phyloP scores from a whole-genome alignment of 1,284 basidiomycete species.

The Ganoderma meredithae region DNA sequence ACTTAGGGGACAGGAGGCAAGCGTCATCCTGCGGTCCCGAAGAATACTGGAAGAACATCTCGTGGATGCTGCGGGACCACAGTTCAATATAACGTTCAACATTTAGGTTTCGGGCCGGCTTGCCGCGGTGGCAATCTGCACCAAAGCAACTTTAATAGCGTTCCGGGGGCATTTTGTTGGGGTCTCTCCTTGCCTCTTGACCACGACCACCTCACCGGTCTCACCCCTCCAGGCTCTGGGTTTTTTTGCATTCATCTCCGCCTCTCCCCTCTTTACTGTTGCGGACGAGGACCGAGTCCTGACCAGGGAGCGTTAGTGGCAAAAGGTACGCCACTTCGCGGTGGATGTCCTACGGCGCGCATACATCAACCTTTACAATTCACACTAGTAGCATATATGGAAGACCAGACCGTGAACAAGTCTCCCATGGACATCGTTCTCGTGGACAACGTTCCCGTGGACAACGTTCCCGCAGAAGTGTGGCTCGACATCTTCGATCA shows the following conservation, averaged over 20 bases:
- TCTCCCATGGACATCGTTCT: constrained; percentile 28
- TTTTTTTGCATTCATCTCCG: not conserved
- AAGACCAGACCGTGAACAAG: not conserved
- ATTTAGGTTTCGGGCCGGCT: not conserved
- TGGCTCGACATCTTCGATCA: constrained; percentile 43
- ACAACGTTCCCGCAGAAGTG: constrained; percentile 38
- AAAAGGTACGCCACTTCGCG: not conserved
- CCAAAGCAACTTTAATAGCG: not conserved
- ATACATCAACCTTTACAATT: not conserved
- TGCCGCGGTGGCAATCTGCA: not conserved
- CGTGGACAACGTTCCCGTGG: constrained; percentile 25
- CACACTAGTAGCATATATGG: not conserved
- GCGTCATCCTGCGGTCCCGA: no score
- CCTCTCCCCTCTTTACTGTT: not conserved
- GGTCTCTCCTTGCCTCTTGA: not conserved
- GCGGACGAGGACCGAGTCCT: not conserved
- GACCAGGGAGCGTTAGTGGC: no score
- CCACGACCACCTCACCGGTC: not conserved
- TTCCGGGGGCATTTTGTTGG: not conserved
- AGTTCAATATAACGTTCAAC: no score
- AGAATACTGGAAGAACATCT: no score
- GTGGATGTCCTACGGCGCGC: not conserved
- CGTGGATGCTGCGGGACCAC: not conserved
- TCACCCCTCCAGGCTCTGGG: not conserved
- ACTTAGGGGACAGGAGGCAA: no score